These are phyloP conservation scores for Picea sitchensis DNA, from an alignment of 75 land plant genomes.

Conservation along the genomic window DNA sequence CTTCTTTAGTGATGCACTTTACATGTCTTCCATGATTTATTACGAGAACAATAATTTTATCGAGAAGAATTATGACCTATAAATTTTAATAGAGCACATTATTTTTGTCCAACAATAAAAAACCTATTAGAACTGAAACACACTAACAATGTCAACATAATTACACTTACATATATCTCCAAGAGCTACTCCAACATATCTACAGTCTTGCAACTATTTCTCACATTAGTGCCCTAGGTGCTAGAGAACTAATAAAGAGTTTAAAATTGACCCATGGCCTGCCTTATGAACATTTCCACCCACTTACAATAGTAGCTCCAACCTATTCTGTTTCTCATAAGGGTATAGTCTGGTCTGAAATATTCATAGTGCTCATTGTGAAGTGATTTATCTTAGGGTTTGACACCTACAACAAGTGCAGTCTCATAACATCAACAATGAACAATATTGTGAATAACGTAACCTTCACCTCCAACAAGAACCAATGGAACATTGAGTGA, in stretches of 20 bases:
- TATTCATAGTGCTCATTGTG: slow-evolving; percentile 66
- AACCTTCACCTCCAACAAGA: slow-evolving; percentile 71
- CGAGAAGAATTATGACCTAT: too few species aligned
- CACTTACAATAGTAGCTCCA: slow-evolving; percentile 67
- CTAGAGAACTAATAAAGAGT: slow-evolving; percentile 67
- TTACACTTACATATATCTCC: not conserved
- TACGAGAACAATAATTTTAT: too few species aligned
- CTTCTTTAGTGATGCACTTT: too few species aligned
- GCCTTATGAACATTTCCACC: slow-evolving; percentile 89
- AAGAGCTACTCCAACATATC: not conserved
- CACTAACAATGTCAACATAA: not conserved
- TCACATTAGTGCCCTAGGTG: not conserved
- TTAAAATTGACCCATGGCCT: slow-evolving; percentile 81
- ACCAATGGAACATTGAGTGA: slow-evolving; percentile 66
- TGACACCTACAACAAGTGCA: slow-evolving; percentile 26
- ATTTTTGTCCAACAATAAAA: too few species aligned
- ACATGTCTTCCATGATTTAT: too few species aligned
- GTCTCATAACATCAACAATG: slow-evolving; percentile 61
- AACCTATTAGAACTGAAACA: too few species aligned
- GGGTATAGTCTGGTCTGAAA: slow-evolving; percentile 58
- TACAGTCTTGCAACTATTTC: not conserved
- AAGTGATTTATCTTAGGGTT: slow-evolving; percentile 57
- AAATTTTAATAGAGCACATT: too few species aligned
- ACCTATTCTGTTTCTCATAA: slow-evolving; percentile 61
- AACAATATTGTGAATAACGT: slow-evolving; percentile 68